A percentile compares a stretch with the other conserved stretches of the same genome.
Conservation (phyloP, 139 green algal species). For the Chlamydomonas sphaeroides region DNA sequence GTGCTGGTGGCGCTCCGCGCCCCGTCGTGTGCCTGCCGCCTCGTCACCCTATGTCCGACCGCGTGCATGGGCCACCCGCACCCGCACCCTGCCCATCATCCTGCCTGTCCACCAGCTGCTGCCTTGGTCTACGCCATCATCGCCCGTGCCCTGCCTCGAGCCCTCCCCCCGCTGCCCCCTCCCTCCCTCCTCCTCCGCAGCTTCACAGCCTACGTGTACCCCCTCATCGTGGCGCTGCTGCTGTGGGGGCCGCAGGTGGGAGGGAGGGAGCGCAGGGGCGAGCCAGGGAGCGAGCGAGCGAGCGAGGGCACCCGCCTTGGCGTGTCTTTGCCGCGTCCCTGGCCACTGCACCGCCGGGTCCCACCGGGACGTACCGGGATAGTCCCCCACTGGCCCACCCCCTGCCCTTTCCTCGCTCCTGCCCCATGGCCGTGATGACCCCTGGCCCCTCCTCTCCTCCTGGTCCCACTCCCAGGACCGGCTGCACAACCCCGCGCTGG, state of each 20-base stretch:
- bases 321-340: neutral
- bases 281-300: neutral
- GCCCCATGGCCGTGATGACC: neutral
- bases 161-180: neutral
- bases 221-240: slow-evolving; percentile 66
- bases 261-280: neutral
- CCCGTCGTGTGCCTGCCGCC: no score
- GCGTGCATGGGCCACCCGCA: no score
- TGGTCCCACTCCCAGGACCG: slow-evolving; percentile 60
- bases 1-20: no score
- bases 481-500: slow-evolving; percentile 77
- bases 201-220: slow-evolving; percentile 62
- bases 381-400: neutral
- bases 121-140: neutral
- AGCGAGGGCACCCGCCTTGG: neutral
- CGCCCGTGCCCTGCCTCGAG: neutral
- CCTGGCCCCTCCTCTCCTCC: neutral
- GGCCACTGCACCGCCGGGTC: neutral
- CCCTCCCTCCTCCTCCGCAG: slow-evolving; percentile 14
- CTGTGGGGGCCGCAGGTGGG: slow-evolving; percentile 61
- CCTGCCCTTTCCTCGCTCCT: neutral
- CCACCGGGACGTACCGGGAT: neutral
- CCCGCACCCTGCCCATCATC: no score
- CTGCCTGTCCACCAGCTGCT: no score
- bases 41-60: no score